Percentiles rank a stretch among this genome's conserved stretches.
Evolutionary conservation across 805 yeast species (phyloP).

Genomic region (Kuraishia cidri): DNA sequence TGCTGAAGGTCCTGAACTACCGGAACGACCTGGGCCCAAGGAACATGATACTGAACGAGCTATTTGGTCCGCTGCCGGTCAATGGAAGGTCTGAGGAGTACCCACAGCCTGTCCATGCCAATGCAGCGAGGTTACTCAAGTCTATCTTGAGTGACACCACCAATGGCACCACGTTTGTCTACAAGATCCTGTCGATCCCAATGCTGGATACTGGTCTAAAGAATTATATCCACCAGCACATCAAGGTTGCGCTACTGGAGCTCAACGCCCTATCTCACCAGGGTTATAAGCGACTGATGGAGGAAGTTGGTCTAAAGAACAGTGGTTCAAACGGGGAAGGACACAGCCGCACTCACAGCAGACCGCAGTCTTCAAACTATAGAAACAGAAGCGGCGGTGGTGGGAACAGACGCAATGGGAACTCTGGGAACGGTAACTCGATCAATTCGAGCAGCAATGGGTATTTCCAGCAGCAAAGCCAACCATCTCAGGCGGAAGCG

Average conservation of each 20-base stretch:
- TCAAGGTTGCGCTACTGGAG: constrained; percentile 54
- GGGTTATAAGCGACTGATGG: constrained; percentile 79
- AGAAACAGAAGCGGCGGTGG: constrained; percentile 14
- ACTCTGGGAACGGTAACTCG: not conserved
- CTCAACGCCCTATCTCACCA: constrained; percentile 47
- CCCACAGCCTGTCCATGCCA: constrained; percentile 10
- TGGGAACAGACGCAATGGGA: constrained; percentile 17
- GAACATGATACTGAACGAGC: constrained; percentile 47
- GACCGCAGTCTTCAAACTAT: not conserved
- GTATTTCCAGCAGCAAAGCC: not conserved
- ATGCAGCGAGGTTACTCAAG: constrained; percentile 23
- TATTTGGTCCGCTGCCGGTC: constrained; percentile 44
- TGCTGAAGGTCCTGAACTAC: constrained; percentile 68
- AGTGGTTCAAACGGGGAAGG: not conserved
- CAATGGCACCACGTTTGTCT: constrained; percentile 71
- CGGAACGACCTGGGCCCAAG: constrained; percentile 59
- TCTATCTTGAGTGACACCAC: constrained; percentile 55
- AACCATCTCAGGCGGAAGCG: no score
- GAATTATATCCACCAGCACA: constrained; percentile 48
- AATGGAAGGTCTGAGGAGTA: constrained; percentile 8
- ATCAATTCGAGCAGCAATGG: constrained; percentile 1
- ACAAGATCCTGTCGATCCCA: constrained; percentile 72
- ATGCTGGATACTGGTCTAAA: constrained; percentile 48
- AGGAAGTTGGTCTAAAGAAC: constrained; percentile 79
- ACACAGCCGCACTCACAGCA: not conserved